Evolutionary conservation across 768 basidiomycete species (phyloP).

Genomic region (Pleurotus salmoneostramineus): DNA sequence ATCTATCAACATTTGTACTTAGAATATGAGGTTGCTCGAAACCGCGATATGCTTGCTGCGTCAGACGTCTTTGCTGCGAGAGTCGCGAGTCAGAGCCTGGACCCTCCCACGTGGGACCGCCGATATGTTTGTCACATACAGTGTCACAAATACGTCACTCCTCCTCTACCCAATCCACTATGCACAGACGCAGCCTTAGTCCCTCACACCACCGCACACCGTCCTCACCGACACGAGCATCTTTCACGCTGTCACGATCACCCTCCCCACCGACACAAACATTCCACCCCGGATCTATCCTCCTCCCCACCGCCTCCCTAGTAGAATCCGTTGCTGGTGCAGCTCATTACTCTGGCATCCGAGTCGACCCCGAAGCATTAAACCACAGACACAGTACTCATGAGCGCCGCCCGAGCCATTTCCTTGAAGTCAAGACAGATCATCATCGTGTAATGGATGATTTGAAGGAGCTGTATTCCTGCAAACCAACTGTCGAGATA

Average conservation of each 20-base stretch:
- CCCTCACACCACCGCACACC: constrained; percentile 16
- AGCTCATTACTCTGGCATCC: constrained; percentile 58
- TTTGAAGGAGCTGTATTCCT: constrained; percentile 53
- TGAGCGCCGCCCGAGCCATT: constrained; percentile 22
- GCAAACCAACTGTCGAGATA: constrained; percentile 47
- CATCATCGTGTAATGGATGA: constrained; percentile 54
- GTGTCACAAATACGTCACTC: not conserved
- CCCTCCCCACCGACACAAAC: constrained; percentile 39
- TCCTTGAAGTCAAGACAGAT: constrained; percentile 32
- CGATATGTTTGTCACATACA: not conserved
- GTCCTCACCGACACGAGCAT: constrained; percentile 13
- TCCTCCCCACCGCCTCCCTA: constrained; percentile 49
- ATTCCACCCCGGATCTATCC: constrained; percentile 35
- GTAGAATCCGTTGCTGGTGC: constrained; percentile 57
- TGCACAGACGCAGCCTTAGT: constrained; percentile 1
- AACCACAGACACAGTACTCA: constrained; percentile 35
- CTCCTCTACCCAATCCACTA: not conserved
- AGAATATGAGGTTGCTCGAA: too few species aligned
- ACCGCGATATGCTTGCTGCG: too few species aligned
- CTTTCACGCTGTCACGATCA: constrained; percentile 20
- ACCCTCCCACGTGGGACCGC: too few species aligned
- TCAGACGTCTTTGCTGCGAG: too few species aligned
- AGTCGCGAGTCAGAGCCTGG: too few species aligned
- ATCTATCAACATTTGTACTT: too few species aligned
- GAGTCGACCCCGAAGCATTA: constrained; percentile 30